Evolutionary conservation across 73 alveolate species (phyloP), one percentile per base, ranked within the genome.

Genomic region (Stentor coeruleus): DNA sequence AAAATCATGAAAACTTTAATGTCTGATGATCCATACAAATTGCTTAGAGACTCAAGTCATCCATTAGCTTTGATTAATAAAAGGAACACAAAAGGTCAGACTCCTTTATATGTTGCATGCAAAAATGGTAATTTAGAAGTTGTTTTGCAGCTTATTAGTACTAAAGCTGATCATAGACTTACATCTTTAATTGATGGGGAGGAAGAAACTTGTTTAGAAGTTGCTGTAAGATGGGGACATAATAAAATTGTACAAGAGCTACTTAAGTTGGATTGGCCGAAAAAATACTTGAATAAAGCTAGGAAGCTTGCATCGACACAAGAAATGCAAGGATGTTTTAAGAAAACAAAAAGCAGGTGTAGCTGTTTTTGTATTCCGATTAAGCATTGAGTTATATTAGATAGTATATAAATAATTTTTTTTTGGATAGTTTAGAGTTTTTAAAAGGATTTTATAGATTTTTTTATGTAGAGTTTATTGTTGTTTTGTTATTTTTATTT

Each of bases 201-300:
- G 35, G 11, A 66, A 11, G 79, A 66, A 66, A 66, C n/a, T 33
- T 20, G 42, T 2, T 2, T 66, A 15, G 79, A 66, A 20, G 79
- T 33, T 40, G 79, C 79, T 66, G 79, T 33, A 26, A 66, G 79
- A 40, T 66, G 79, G 79, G 37, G 39, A 2, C 79, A 66, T 2
- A 15, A 14, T 20, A 66, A 66, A 33, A 33, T 66, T 1, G 79
- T 66, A 28, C 26, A 66, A 33, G 66, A 49, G 20, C 20, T 49
- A 20, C 6, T 49, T 6, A 49, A 49, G 66, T 11, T 49, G 66
- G 66, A 49, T 11, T 49, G 66, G 66, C 6, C 28, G 6, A 49
- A 49, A 49, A 49, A 49, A 20, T 6, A 49, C 6, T 11, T 49
- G 6, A 49, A 49, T 20, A 11, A 11, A 20, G 66, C 66, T 6